Percentiles rank a stretch among this genome's conserved stretches.
phyloP scores from a whole-genome alignment of 2,329 filamentous ascomycete species.

The Botrytis byssoidea region DNA sequence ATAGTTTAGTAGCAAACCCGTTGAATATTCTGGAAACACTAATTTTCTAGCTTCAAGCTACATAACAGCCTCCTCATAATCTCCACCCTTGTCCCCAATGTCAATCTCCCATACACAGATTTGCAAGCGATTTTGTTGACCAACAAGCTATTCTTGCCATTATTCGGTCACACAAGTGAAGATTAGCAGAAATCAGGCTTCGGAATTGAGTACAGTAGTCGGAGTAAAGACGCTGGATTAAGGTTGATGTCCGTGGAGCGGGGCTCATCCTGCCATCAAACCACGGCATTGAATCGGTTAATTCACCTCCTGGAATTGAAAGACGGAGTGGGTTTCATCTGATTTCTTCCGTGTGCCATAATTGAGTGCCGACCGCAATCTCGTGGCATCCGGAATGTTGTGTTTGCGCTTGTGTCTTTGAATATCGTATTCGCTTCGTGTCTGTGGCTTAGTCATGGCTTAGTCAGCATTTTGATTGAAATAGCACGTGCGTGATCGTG shows the following conservation, averaged over 20 bases:
- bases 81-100: neutral
- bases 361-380: neutral
- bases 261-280: neutral
- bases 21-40: too few species aligned
- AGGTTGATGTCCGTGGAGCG: neutral
- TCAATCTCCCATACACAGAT: neutral
- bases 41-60: neutral
- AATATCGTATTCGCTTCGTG: neutral
- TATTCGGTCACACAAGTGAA: neutral
- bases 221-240: neutral
- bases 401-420: neutral
- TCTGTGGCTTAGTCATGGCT: neutral
- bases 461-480: neutral
- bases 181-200: neutral
- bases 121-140: neutral
- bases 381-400: neutral
- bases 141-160: fast-evolving
- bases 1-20: too few species aligned
- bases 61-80: neutral
- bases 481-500: neutral
- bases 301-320: neutral
- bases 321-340: neutral
- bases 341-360: neutral
- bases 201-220: neutral
- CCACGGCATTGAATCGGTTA: neutral